phyloP scores from a whole-genome alignment of 116 monocot species.

The Cymodocea nodosa region DNA sequence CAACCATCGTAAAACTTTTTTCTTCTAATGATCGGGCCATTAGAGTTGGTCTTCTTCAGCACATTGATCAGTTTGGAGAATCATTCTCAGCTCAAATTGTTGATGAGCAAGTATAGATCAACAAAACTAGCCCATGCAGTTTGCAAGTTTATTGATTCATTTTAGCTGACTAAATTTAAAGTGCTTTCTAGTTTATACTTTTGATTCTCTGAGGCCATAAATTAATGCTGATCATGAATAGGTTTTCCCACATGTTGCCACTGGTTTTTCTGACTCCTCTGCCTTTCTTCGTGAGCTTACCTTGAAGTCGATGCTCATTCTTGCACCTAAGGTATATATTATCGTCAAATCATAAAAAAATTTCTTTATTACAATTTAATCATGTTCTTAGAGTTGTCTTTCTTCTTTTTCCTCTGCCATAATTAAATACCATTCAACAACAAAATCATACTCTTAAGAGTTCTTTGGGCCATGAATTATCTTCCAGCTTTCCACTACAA shows the following conservation, averaged over 20 bases:
- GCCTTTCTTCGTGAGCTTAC: constrained; percentile 97
- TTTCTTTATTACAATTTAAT: no score
- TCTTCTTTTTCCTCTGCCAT: no score
- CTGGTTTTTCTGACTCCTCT: constrained; percentile 94
- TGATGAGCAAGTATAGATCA: constrained; percentile 73
- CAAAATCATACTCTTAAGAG: no score
- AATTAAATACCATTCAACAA: no score
- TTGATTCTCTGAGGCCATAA: neutral
- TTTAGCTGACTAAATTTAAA: no score
- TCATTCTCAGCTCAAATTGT: constrained; percentile 85
- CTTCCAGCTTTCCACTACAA: no score
- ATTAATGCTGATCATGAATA: constrained; percentile 11
- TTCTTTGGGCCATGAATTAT: no score
- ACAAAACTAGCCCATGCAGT: neutral
- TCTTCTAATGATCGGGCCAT: constrained; percentile 92
- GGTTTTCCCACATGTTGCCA: constrained; percentile 96
- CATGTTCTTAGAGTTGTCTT: no score
- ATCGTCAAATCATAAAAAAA: neutral
- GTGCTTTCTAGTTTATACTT: no score
- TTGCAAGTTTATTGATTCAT: no score
- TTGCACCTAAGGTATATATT: constrained; percentile 81
- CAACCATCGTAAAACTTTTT: constrained; percentile 94
- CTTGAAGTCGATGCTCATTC: constrained; percentile 89
- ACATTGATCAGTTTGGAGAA: constrained; percentile 97
- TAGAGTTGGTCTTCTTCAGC: constrained; percentile 88